Evolutionary conservation across 768 basidiomycete species (phyloP), one percentile per base, ranked within the genome.

Genomic region (Strobilomyces confusus): DNA sequence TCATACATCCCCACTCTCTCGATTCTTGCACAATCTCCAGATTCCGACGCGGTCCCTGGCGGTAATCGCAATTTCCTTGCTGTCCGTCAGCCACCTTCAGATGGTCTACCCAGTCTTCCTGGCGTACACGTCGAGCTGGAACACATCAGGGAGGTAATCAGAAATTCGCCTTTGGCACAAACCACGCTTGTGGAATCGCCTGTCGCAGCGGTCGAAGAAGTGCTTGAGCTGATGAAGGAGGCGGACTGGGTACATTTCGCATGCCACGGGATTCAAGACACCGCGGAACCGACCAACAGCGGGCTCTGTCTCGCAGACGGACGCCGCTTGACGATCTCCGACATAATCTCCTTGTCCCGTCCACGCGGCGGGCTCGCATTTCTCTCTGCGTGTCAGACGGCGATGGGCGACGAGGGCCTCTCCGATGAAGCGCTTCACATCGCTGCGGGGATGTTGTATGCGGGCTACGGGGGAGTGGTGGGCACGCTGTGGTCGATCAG

Each of bases 321-420:
- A n/a, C 15, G n/a, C n/a, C 36, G n/a, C 32, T 36, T 36, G 36
- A 36, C 13, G 15, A 17, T 36, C 13, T n/a, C 14, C 8, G 57
- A 57, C 22, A 51, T 58, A 36, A 36, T 49, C n/a, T 23, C 34
- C 1, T 20, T 54, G 17, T 54, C 58, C 17, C 43, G 48, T 9
- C 60, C 41, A 19, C 70, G 13, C 37, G 65, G 45, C 30, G 51
- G 69, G 40, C 63, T 79, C 32, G 77, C 72, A 0, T 75, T 77
- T 60, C 69, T 80, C 8, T 77, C 77, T 6, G 77, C 78, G 1
- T 80, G 78, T 56, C 68, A 80, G 51, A 78, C 73, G 8, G 74
- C 74, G 0, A 66, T 52, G 37, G 73, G 75, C 4, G 64, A 69
- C 25, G 43, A 61, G 61, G 67, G 51, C 46, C 68, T 70, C 1